Conservation (phyloP, 2,329 filamentous ascomycete genomes). For the Pseudogymnoascus sp. region DNA sequence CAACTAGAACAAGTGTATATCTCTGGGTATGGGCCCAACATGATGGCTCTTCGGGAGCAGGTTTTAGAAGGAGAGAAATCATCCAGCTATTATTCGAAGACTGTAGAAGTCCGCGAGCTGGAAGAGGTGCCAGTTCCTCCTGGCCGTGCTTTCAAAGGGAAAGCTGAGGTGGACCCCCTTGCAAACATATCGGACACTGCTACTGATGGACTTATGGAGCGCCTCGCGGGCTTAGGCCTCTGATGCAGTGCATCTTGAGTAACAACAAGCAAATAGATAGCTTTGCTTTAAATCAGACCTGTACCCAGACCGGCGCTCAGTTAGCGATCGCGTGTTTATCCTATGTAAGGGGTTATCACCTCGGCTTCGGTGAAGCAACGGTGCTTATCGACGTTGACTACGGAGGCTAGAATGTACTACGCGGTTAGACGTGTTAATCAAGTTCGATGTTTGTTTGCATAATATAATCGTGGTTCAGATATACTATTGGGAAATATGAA, state of each 20-base stretch:
- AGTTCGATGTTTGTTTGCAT: not conserved
- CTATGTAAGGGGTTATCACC: not conserved
- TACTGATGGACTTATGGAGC: not conserved
- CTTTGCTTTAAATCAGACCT: not conserved
- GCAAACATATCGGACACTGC: not conserved
- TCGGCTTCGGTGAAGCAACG: not conserved
- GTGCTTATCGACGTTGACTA: not conserved
- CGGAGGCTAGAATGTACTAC: not conserved
- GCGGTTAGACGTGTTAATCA: not conserved
- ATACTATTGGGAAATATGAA: not conserved
- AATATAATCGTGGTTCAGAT: too few species aligned
- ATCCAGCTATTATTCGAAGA: not conserved
- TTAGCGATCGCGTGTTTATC: not conserved
- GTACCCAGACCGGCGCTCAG: not conserved
- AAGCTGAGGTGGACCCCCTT: not conserved
- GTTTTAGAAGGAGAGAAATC: not conserved
- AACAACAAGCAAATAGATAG: not conserved
- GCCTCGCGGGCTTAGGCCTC: not conserved
- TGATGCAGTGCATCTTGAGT: not conserved
- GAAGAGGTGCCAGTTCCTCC: not conserved
- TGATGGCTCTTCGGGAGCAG: not conserved
- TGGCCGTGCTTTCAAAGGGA: not conserved
- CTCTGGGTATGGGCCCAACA: not conserved
- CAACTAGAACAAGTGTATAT: not conserved
- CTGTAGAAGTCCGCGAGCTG: not conserved